Conservation (phyloP, 345 rosid species). For the Salix viminalis region DNA sequence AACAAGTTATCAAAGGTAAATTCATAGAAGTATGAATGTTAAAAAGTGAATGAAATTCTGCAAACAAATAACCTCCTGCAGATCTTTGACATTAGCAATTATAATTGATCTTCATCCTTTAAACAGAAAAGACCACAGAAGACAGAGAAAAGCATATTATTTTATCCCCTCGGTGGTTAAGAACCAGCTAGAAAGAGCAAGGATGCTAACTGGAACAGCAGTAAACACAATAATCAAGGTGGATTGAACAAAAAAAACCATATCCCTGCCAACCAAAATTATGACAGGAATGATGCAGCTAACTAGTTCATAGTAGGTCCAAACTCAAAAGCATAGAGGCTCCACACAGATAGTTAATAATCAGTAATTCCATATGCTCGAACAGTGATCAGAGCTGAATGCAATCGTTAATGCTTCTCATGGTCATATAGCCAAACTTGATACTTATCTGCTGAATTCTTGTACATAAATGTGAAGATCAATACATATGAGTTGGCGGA, state of each 20-base stretch:
- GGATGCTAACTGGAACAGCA: neutral
- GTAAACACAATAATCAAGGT: neutral
- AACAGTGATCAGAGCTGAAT: neutral
- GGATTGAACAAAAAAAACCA: neutral
- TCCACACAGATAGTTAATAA: neutral
- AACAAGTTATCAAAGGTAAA: neutral
- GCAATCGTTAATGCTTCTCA: neutral
- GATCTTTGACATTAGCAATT: neutral
- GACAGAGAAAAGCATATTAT: neutral
- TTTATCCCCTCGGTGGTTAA: neutral
- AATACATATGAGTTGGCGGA: neutral
- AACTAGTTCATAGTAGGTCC: neutral
- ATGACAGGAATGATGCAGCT: neutral
- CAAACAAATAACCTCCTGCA: neutral
- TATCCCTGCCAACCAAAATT: neutral
- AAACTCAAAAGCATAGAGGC: neutral
- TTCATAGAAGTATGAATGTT: neutral
- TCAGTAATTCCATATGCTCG: neutral
- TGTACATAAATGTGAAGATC: too few relatives aligned
- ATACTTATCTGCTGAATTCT: neutral
- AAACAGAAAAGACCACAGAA: neutral
- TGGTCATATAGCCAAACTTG: neutral
- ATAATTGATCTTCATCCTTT: neutral
- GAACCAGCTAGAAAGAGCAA: neutral
- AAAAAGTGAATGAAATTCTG: too few relatives aligned